Evolutionary conservation across 192 early-diverging fungal genomes (phyloP).

Genomic region (Entomortierella chlamydospora): DNA sequence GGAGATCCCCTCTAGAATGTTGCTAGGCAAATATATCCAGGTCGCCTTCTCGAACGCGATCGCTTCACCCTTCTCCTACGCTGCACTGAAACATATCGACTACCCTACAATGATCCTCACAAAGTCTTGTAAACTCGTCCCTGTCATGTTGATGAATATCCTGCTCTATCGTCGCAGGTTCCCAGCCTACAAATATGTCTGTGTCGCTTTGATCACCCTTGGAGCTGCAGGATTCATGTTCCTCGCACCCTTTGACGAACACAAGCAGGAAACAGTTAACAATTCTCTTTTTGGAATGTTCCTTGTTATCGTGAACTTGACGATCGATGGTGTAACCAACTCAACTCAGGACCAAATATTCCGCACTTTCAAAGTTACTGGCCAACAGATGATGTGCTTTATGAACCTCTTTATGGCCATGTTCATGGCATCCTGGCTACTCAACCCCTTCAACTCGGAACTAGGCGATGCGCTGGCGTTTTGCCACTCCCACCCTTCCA

Average conservation of each 20-base stretch:
- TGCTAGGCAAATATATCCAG: conserved; percentile 77
- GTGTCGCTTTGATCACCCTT: conserved; percentile 86
- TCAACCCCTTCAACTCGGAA: conserved; percentile 86
- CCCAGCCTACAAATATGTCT: conserved; percentile 88
- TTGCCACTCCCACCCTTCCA: conserved; percentile 80
- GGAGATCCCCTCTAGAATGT: conserved; percentile 46
- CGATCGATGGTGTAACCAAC: conserved; percentile 94
- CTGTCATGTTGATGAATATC: conserved; percentile 96
- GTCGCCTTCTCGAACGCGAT: conserved; percentile 81
- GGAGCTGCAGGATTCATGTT: conserved; percentile 96
- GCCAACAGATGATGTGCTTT: conserved; percentile 97
- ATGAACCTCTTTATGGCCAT: conserved; percentile 90
- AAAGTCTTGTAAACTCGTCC: conserved; percentile 97
- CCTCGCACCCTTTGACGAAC: conserved; percentile 68
- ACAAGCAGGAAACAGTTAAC: conserved; percentile 58
- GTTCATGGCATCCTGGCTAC: conserved; percentile 80
- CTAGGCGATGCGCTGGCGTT: conserved; percentile 83
- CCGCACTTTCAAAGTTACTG: conserved; percentile 81
- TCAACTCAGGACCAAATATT: conserved; percentile 97
- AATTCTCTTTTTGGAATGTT: conserved; percentile 84
- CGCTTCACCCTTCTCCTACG: conserved; percentile 94
- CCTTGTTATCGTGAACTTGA: conserved; percentile 86
- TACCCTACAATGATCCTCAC: conserved; percentile 98
- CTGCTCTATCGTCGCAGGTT: conserved; percentile 89
- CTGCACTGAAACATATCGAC: conserved; percentile 92